A percentile compares a stretch with the other conserved stretches of the same genome.
These are phyloP conservation scores for Aspergillus oerlinghausenensis DNA, from an alignment of 2,329 filamentous ascomycete species.

Conservation along the genomic window DNA sequence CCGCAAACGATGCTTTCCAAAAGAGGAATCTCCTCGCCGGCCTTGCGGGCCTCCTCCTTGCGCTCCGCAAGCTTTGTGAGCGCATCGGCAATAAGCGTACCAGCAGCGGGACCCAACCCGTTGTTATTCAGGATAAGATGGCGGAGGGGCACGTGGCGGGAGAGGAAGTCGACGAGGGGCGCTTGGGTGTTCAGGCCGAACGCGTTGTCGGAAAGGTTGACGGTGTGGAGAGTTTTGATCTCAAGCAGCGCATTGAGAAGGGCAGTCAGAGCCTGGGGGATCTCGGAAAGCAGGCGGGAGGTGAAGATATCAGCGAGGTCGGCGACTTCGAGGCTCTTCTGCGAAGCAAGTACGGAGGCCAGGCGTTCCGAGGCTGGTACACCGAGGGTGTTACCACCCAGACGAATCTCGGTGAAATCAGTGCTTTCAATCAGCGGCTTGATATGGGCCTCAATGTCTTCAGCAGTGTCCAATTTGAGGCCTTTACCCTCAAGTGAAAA, in stretches of 20 bases:
- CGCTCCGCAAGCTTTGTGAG: conserved; percentile 76
- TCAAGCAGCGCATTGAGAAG: conserved; percentile 83
- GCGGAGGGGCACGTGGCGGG: conserved; percentile 80
- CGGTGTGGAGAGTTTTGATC: conserved; percentile 77
- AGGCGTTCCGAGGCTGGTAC: conserved; percentile 82
- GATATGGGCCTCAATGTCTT: conserved; percentile 81
- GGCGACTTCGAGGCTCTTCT: conserved; percentile 74
- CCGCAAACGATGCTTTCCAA: conserved; percentile 97
- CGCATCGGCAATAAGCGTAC: conserved; percentile 82
- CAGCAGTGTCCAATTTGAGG: conserved; percentile 85
- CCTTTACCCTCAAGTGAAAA: conserved; percentile 91
- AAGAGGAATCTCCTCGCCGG: conserved; percentile 67
- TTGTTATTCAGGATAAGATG: conserved; percentile 98
- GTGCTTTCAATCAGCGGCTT: conserved; percentile 65
- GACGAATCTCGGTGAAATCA: conserved; percentile 71
- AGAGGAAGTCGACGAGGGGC: conserved; percentile 86
- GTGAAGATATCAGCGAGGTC: conserved; percentile 99
- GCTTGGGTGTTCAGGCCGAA: conserved; percentile 95
- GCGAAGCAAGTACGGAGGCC: conserved; percentile 75
- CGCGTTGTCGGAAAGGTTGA: conserved; percentile 97
- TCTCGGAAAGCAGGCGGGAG: conserved; percentile 85
- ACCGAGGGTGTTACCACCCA: conserved; percentile 89
- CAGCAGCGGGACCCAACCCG: conserved; percentile 86
- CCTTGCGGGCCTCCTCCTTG: conserved; percentile 65
- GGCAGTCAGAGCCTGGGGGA: conserved; percentile 79